Percentiles rank a stretch among this genome's conserved stretches.
Conservation (phyloP, 1,284 basidiomycete genomes). For the Tilletia setariae region DNA sequence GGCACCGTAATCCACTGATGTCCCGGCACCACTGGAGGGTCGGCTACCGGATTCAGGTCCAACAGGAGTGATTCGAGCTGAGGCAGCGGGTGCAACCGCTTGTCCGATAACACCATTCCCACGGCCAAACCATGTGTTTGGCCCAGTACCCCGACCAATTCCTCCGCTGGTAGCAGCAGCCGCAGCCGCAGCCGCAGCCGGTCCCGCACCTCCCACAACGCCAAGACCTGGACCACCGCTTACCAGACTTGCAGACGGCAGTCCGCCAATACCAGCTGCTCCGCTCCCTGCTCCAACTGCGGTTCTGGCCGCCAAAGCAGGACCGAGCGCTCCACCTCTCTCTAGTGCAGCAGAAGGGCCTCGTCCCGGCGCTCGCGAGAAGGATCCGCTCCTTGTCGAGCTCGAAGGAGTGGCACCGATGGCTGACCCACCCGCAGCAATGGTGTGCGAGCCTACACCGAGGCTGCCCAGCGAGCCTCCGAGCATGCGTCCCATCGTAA, state of each 20-base stretch:
- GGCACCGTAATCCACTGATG: constrained; percentile 3
- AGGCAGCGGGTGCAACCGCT: neutral
- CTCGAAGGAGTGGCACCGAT: neutral
- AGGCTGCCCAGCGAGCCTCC: neutral
- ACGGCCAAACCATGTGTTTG: neutral
- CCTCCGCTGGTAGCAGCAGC: neutral
- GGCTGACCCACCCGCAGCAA: neutral
- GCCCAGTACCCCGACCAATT: neutral
- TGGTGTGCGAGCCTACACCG: neutral
- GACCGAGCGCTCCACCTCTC: neutral
- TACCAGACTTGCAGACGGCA: neutral
- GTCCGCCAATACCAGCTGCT: neutral
- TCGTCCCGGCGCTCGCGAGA: neutral
- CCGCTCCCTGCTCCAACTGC: neutral
- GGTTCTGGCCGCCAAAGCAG: neutral
- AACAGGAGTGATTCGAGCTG: neutral
- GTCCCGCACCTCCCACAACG: neutral
- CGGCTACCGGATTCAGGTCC: neutral
- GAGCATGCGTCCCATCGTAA: too few relatives aligned
- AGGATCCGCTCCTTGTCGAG: neutral
- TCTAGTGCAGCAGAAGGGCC: constrained; percentile 5
- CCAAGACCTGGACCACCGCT: constrained; percentile 4
- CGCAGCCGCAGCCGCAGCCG: neutral
- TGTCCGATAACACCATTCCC: neutral
- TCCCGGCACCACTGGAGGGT: constrained; percentile 3